These are phyloP conservation scores for Chamaenerion angustifolium DNA, from an alignment of 345 rosid genomes.

Conservation along the genomic window DNA sequence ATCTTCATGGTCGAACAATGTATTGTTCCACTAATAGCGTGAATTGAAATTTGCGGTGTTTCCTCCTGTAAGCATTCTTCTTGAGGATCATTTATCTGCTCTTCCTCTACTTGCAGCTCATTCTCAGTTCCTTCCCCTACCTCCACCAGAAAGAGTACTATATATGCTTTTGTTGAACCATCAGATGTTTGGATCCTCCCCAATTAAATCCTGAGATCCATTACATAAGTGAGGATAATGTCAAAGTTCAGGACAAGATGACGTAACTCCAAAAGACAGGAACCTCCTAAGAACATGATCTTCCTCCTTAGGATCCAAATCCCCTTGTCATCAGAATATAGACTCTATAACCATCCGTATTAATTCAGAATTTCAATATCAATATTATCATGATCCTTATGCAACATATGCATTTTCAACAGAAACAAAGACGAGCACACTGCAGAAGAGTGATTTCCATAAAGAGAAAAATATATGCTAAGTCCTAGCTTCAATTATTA, in stretches of 20 bases:
- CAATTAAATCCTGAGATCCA: conserved; percentile 87
- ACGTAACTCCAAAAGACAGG: conserved; percentile 12
- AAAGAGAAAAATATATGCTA: no score
- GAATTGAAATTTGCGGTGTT: no score
- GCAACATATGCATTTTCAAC: background rate
- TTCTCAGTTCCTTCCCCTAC: no score
- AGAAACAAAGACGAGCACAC: no score
- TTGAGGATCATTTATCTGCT: no score
- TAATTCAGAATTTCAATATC: background rate
- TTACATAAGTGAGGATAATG: conserved; percentile 24
- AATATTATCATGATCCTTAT: background rate
- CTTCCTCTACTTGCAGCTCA: no score
- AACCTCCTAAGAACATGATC: conserved; percentile 6
- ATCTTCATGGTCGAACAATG: no score
- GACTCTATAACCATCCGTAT: background rate
- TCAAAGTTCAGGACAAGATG: conserved; percentile 18
- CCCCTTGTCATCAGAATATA: background rate
- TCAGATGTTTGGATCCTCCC: conserved; percentile 85
- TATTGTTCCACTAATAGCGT: no score
- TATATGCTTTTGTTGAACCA: conserved; percentile 82
- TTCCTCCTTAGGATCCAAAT: conserved; percentile 3
- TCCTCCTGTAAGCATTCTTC: no score
- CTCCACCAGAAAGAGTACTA: no score
- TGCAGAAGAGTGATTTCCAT: no score
- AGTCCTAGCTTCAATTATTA: no score